Evolutionary conservation across 768 basidiomycete species (phyloP).

Genomic region (Boletales sp.): DNA sequence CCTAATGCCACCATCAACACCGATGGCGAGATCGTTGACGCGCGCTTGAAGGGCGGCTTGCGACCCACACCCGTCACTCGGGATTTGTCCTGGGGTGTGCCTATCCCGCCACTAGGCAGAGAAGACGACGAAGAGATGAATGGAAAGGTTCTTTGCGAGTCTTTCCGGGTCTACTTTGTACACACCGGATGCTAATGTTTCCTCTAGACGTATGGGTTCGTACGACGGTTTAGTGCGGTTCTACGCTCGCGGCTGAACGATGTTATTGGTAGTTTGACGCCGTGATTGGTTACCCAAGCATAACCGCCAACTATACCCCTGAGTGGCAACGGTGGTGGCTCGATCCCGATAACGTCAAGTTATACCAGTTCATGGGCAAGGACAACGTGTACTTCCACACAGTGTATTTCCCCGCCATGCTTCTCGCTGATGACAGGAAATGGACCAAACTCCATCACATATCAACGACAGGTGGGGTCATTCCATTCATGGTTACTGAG

Average conservation of each 20-base stretch:
- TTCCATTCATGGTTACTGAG: not conserved
- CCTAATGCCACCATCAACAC: constrained; percentile 86
- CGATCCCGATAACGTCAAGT: constrained; percentile 79
- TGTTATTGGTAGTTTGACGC: constrained; percentile 78
- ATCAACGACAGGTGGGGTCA: constrained; percentile 80
- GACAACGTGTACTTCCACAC: constrained; percentile 99
- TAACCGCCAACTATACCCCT: constrained; percentile 90
- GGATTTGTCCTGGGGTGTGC: constrained; percentile 95
- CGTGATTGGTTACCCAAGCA: constrained; percentile 94
- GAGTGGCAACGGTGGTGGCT: constrained; percentile 99
- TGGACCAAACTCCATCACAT: constrained; percentile 96
- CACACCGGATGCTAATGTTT: constrained; percentile 3
- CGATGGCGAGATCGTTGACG: constrained; percentile 87
- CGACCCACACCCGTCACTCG: constrained; percentile 88
- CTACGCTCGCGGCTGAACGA: not conserved
- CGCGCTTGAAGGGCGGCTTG: constrained; percentile 80
- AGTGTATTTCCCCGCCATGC: constrained; percentile 87
- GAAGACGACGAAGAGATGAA: constrained; percentile 83
- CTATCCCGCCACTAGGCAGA: constrained; percentile 70
- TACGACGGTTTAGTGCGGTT: constrained; percentile 5
- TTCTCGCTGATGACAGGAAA: constrained; percentile 81
- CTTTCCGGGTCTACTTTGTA: not conserved
- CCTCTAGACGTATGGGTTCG: constrained; percentile 87
- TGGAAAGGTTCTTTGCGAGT: constrained; percentile 93
- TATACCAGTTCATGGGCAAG: constrained; percentile 99